Percentiles rank a stretch among this genome's conserved stretches.
Evolutionary conservation across 73 alveolate species (phyloP).

Genomic region (Urostyla sp.): DNA sequence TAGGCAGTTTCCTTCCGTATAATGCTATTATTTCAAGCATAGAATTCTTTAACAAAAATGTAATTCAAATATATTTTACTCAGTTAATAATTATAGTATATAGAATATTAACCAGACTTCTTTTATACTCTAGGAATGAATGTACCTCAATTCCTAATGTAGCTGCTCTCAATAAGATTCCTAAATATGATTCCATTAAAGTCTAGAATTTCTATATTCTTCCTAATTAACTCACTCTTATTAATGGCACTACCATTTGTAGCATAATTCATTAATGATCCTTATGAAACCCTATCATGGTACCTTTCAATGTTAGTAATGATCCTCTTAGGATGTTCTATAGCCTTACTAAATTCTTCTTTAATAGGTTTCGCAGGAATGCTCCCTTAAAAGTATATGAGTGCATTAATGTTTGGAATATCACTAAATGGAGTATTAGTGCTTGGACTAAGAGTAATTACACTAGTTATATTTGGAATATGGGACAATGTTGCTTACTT

Average conservation of each 20-base stretch:
- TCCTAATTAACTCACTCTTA: background rate
- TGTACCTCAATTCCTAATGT: constrained; percentile 27
- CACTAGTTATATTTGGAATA: constrained; percentile 29
- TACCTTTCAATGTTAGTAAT: constrained; percentile 4
- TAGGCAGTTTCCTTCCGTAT: constrained; percentile 41
- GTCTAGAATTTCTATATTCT: constrained; percentile 28
- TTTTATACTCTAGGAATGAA: constrained; percentile 49
- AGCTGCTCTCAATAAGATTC: constrained; percentile 30
- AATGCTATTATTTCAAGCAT: constrained; percentile 44
- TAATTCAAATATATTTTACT: background rate
- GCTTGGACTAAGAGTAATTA: constrained; percentile 24
- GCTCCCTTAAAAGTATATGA: constrained; percentile 39
- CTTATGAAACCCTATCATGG: constrained; percentile 11
- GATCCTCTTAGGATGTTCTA: constrained; percentile 28
- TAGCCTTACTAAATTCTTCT: constrained; percentile 40
- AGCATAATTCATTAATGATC: constrained; percentile 19
- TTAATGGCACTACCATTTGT: constrained; percentile 22
- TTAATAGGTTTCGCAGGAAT: constrained; percentile 53
- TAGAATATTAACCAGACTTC: constrained; percentile 43
- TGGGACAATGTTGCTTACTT: constrained; percentile 29
- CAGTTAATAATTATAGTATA: background rate
- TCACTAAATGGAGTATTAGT: constrained; percentile 31
- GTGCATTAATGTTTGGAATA: constrained; percentile 51
- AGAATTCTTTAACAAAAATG: constrained; percentile 47
- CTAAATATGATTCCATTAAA: constrained; percentile 23